phyloP scores from a whole-genome alignment of 371 early-diverging fungal genomes.

The Phascolomyces articulosus region DNA sequence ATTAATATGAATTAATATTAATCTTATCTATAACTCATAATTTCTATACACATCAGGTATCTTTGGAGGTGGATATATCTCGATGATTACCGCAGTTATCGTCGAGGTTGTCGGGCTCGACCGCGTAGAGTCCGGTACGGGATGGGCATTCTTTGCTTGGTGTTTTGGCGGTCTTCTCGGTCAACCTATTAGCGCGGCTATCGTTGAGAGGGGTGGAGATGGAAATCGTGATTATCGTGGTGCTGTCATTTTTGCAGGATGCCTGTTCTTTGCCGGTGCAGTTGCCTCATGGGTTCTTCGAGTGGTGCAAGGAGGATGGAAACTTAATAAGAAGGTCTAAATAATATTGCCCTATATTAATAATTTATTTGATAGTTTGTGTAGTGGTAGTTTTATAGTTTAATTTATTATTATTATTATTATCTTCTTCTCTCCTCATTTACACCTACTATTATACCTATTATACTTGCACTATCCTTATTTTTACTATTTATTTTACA shows the following conservation, averaged over 20 bases:
- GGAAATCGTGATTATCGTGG: constrained; percentile 21
- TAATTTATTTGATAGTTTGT: too few relatives aligned
- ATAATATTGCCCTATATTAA: not conserved
- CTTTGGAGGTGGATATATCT: constrained; percentile 32
- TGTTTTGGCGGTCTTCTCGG: constrained; percentile 56
- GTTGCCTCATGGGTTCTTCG: constrained; percentile 28
- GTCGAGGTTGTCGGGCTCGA: constrained; percentile 55
- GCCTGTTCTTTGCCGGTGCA: constrained; percentile 29
- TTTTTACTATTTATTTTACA: too few relatives aligned
- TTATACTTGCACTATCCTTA: too few relatives aligned
- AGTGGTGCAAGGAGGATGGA: constrained; percentile 34
- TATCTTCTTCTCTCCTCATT: too few relatives aligned
- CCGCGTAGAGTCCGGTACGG: constrained; percentile 54
- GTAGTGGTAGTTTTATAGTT: too few relatives aligned
- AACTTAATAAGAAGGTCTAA: constrained; percentile 11
- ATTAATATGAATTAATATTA: too few relatives aligned
- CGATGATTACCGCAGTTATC: constrained; percentile 48
- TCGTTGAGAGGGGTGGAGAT: constrained; percentile 26
- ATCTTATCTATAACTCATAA: too few relatives aligned
- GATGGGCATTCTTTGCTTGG: constrained; percentile 50
- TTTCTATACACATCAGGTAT: too few relatives aligned
- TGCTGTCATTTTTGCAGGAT: constrained; percentile 24
- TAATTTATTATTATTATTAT: too few relatives aligned
- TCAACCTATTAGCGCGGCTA: constrained; percentile 49
- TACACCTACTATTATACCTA: too few relatives aligned